Evolutionary conservation across 192 early-diverging fungal species (phyloP), one percentile per base, ranked within the genome.

Genomic region (Coemansia erecta): DNA sequence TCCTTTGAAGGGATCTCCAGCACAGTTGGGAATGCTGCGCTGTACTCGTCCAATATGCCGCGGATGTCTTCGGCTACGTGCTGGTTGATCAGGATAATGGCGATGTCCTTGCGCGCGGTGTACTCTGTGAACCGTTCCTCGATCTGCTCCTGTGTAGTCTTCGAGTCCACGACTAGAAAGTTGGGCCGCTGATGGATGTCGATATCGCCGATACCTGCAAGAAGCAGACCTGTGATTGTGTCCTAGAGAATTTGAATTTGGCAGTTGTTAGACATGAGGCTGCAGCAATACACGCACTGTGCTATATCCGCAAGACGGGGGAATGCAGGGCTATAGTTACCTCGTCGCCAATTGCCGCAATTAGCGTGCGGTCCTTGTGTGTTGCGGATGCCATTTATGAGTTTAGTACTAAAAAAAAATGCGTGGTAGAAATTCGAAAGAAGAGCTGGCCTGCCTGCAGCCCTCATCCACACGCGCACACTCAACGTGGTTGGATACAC

Each of bases 1-100:
- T 99, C 95, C 82, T 99, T 99, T 47, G 94, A 96, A 39, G 97
- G 97, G 54, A 99, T 97, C 72, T 99, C 97, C 55, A 99, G 85
- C 17, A 99, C 85, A 8, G 97, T 95, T 4, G 97, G 97, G 74
- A 97, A 99, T 5, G 95, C 94, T 39, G 88, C 87, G 33, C 86
- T 79, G 68, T 98, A 88, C 43, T 89, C 90, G 64, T 99, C 97
- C 53, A 99, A 75, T 60, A 94, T 74, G 17, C 86, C 83, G 23
- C 97, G 84, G 58, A 99, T 96, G 61, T 89, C 85, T 40, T 99
- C 91, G 21, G 95, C 97, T 43, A 99, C 86, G 70, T 94, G 92
- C 79, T 99, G 97, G 74, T 92, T 99, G 57, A 99, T 95, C 53
- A 99, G 65, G 51, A 99, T 90, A 64, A 99, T 97, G 41, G 94